phyloP scores from a whole-genome alignment of 169 alveolate species.

The Cardiosporidium cionae region DNA sequence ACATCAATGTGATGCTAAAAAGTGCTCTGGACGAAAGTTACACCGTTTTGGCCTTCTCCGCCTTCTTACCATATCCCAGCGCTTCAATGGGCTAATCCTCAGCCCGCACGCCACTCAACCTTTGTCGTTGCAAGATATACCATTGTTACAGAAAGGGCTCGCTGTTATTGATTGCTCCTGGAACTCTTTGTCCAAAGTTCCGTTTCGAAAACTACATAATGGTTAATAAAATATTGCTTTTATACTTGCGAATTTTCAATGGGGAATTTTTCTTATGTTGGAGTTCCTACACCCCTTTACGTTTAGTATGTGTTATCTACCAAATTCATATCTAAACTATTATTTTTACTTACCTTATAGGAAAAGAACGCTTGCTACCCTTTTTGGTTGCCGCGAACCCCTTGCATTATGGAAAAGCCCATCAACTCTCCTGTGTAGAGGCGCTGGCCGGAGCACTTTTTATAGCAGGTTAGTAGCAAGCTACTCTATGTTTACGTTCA shows the following conservation, averaged over 20 bases:
- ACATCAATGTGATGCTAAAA: slow-evolving; percentile 86
- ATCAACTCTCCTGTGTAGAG: slow-evolving; percentile 87
- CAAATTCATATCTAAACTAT: too few species aligned
- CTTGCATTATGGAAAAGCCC: slow-evolving; percentile 87
- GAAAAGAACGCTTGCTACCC: slow-evolving; percentile 52
- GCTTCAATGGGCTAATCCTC: not conserved
- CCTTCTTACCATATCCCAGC: slow-evolving; percentile 19
- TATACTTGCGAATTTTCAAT: not conserved
- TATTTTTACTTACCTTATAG: too few species aligned
- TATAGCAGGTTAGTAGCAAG: slow-evolving; percentile 77
- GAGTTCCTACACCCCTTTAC: too few species aligned
- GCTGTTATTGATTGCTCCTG: slow-evolving; percentile 93
- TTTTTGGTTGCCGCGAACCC: slow-evolving; percentile 88
- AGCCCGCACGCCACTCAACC: slow-evolving; percentile 1
- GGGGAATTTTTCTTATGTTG: not conserved
- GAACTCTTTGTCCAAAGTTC: slow-evolving; percentile 71
- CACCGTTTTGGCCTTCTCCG: slow-evolving; percentile 55
- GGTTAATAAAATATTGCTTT: not conserved
- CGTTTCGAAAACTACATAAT: not conserved
- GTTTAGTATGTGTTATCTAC: too few species aligned
- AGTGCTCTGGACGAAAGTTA: slow-evolving; percentile 87
- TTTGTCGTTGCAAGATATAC: slow-evolving; percentile 48
- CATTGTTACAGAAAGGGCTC: slow-evolving; percentile 69
- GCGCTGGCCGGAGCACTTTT: slow-evolving; percentile 87
- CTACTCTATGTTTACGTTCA: too few species aligned